Evolutionary conservation across 2,329 filamentous ascomycete species (phyloP).

Genomic region (Colletotrichum sp.): DNA sequence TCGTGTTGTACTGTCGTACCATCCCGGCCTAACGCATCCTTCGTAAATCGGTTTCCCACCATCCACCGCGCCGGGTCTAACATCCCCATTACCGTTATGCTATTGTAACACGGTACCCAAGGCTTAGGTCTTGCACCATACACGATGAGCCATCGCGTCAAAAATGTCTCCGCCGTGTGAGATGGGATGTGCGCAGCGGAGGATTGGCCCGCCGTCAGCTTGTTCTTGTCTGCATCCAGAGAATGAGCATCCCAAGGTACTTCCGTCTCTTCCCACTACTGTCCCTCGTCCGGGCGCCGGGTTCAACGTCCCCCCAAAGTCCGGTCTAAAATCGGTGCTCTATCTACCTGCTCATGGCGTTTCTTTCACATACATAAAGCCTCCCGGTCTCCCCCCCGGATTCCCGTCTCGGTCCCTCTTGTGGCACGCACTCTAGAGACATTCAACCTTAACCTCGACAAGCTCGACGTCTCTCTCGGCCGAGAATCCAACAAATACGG

Average conservation of each 20-base stretch:
- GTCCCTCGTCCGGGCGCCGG: conserved; percentile 1
- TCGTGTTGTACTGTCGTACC: background rate
- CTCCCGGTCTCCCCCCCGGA: background rate
- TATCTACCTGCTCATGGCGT: background rate
- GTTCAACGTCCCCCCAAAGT: conserved; percentile 9
- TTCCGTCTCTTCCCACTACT: background rate
- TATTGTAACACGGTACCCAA: conserved; percentile 5
- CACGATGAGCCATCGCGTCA: conserved; percentile 6
- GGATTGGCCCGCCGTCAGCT: background rate
- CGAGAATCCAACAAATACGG: background rate
- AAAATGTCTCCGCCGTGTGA: background rate
- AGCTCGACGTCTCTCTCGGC: background rate
- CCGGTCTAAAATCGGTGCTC: background rate
- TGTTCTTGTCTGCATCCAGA: background rate
- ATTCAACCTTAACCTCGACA: background rate
- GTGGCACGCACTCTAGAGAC: conserved; percentile 12
- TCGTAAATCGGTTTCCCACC: background rate
- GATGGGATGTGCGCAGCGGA: background rate
- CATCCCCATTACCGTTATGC: background rate
- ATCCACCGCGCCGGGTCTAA: background rate
- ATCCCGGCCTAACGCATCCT: conserved; percentile 12
- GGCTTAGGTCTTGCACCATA: background rate
- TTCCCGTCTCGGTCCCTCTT: background rate
- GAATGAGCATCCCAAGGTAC: background rate
- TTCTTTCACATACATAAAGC: conserved; percentile 6